These are phyloP conservation scores for Pythium sukuiense DNA, from an alignment of 352 stramenopile species.

Conservation along the genomic window DNA sequence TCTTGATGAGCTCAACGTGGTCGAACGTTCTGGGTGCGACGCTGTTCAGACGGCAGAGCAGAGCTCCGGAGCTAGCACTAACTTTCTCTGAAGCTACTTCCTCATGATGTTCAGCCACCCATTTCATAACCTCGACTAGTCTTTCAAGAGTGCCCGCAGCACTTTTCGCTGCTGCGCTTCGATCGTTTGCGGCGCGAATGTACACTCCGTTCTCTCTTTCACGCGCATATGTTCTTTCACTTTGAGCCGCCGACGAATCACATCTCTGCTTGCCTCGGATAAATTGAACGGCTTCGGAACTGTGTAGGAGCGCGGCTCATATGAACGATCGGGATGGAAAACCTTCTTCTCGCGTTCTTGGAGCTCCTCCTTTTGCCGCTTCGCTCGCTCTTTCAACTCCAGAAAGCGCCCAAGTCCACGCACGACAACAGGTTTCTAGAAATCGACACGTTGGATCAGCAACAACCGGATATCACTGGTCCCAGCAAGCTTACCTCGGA, in stretches of 20 bases:
- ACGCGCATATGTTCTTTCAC: slow-evolving; percentile 48
- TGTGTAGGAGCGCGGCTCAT: slow-evolving; percentile 74
- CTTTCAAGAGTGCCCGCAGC: slow-evolving; percentile 25
- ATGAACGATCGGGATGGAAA: slow-evolving; percentile 52
- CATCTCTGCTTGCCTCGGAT: slow-evolving; percentile 56
- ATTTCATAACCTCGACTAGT: background rate
- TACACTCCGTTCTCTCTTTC: slow-evolving; percentile 60
- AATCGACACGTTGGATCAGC: too few relatives aligned
- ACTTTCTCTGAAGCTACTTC: too few relatives aligned
- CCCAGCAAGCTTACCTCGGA: slow-evolving; percentile 7
- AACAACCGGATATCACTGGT: too few relatives aligned
- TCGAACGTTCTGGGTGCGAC: too few relatives aligned
- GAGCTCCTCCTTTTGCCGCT: slow-evolving; percentile 62
- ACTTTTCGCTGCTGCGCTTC: slow-evolving; percentile 54
- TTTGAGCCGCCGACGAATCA: slow-evolving; percentile 43
- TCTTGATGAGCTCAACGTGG: too few relatives aligned
- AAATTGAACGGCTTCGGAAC: slow-evolving; percentile 77
- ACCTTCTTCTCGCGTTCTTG: slow-evolving; percentile 62
- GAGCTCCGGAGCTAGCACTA: too few relatives aligned
- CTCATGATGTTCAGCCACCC: too few relatives aligned
- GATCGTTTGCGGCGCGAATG: slow-evolving; percentile 55
- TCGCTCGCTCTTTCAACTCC: slow-evolving; percentile 69
- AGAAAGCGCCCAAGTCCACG: slow-evolving; percentile 77
- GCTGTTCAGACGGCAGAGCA: too few relatives aligned
- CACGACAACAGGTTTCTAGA: slow-evolving; percentile 58